These are phyloP conservation scores for Nasturtium officinale DNA, from an alignment of 345 rosid genomes.

Conservation along the genomic window DNA sequence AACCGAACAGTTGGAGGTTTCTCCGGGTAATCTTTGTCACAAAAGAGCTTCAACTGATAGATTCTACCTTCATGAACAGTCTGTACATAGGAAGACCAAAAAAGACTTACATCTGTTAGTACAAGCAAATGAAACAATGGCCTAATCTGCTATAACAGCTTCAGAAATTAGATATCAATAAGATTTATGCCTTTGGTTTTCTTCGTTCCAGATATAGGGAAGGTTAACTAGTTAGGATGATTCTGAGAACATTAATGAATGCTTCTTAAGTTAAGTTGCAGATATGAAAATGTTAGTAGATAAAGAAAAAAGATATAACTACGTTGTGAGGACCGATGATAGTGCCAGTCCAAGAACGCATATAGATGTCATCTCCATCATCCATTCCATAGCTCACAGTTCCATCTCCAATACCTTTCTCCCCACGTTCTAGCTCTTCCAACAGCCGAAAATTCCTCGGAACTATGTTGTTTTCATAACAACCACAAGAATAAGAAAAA, in stretches of 20 bases:
- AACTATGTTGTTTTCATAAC: constrained; percentile 48
- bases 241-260: background rate
- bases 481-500: background rate
- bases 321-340: constrained; percentile 92
- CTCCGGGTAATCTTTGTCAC: constrained; percentile 97
- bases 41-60: constrained; percentile 96
- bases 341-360: constrained; percentile 98
- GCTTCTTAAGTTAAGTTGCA: background rate
- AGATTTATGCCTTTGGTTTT: background rate
- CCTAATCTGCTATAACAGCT: background rate
- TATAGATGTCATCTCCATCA: constrained; percentile 90
- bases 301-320: constrained; percentile 43
- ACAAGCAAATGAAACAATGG: background rate
- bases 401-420: constrained; percentile 95
- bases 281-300: background rate
- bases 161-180: background rate
- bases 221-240: background rate
- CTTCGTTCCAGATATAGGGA: background rate
- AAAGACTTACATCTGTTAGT: constrained; percentile 3
- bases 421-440: constrained; percentile 93
- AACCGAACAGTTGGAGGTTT: constrained; percentile 95
- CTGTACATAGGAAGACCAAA: constrained; percentile 42
- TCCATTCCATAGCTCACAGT: constrained; percentile 99
- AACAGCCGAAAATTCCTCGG: constrained; percentile 84
- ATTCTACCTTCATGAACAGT: constrained; percentile 97